A percentile compares a stretch with the other conserved stretches of the same genome.
phyloP scores from a whole-genome alignment of 2,329 filamentous ascomycete species.

The Sporothrix mexicana region DNA sequence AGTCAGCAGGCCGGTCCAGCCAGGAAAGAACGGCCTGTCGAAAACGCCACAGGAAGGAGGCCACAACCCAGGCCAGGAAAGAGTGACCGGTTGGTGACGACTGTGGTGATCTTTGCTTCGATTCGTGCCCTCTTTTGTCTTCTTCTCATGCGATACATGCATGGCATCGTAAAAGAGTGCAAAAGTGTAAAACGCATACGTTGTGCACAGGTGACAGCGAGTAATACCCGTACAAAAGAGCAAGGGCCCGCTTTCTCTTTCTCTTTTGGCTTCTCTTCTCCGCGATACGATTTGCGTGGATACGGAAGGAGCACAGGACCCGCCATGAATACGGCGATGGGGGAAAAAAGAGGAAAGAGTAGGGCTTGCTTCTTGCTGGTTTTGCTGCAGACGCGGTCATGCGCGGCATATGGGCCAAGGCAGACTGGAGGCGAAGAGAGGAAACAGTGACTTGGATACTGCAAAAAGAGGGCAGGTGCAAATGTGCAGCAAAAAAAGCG shows the following conservation, averaged over 20 bases:
- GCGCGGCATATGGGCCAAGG: conserved; percentile 33
- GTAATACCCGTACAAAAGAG: conserved; percentile 3
- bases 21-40: conserved; percentile 8
- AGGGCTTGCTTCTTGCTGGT: not conserved
- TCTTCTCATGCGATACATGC: conserved; percentile 7
- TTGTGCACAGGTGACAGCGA: conserved; percentile 8
- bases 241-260: not conserved
- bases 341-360: not conserved
- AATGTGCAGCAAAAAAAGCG: conserved; percentile 23
- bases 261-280: too few relatives aligned
- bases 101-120: not conserved
- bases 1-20: conserved; percentile 21
- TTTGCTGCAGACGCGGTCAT: conserved; percentile 13
- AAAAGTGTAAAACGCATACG: not conserved
- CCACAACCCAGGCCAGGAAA: not conserved
- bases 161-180: not conserved
- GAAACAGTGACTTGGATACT: not conserved
- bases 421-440: conserved; percentile 30
- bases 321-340: not conserved
- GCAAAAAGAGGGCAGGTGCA: conserved; percentile 27
- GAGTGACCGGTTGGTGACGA: not conserved
- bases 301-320: conserved; percentile 14
- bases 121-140: conserved; percentile 11
- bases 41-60: conserved; percentile 2
- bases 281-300: conserved; percentile 6